Evolutionary conservation across 2,329 filamentous ascomycete species (phyloP).

Genomic region (Hypomyces perniciosus): DNA sequence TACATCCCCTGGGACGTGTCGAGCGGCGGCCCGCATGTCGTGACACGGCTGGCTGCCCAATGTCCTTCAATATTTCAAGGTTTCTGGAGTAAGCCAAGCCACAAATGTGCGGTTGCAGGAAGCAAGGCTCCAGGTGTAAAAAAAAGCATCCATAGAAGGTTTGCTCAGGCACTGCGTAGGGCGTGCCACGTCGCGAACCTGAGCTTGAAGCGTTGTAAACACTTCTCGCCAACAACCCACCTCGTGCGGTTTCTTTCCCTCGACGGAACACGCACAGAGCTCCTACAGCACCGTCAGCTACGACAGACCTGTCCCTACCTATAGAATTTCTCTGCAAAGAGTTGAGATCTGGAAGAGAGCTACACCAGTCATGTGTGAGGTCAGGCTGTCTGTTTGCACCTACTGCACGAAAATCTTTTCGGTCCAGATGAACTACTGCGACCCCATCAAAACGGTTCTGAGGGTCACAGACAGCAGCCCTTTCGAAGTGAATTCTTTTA

Average conservation of each 20-base stretch:
- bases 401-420: constrained; percentile 8
- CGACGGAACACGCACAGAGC: too few species aligned
- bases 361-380: constrained; percentile 7
- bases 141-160: constrained; percentile 2
- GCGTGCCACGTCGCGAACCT: background rate
- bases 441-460: constrained; percentile 1
- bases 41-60: background rate
- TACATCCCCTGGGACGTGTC: too few species aligned
- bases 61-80: background rate
- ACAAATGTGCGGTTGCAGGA: constrained; percentile 2
- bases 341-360: background rate
- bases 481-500: constrained; percentile 10
- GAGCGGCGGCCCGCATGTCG: background rate
- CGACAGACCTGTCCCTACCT: too few species aligned
- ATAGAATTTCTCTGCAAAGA: background rate
- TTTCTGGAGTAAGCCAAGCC: constrained; percentile 1
- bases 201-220: too few species aligned
- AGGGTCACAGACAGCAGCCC: background rate
- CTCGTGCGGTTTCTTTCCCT: too few species aligned
- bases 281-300: too few species aligned
- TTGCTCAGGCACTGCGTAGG: background rate
- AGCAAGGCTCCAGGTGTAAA: constrained; percentile 1
- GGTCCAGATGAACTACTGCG: constrained; percentile 9
- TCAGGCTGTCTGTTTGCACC: constrained; percentile 8
- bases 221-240: too few species aligned